Conservation (phyloP, 1,284 basidiomycete species). For the Leccinum pallidistipes region DNA sequence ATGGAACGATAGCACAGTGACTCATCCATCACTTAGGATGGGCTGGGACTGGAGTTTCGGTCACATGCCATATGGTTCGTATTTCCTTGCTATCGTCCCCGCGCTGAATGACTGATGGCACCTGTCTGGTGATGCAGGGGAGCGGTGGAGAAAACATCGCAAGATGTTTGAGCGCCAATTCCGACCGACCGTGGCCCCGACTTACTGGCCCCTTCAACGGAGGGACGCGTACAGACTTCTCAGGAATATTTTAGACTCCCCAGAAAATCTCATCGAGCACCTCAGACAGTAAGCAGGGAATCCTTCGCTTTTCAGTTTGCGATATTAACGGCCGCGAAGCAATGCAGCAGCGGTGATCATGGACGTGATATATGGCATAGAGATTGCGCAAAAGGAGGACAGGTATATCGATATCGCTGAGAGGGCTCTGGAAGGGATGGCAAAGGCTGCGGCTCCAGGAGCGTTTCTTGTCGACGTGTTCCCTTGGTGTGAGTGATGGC, state of each 20-base stretch:
- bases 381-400: slow-evolving; percentile 35
- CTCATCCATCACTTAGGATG: slow-evolving; percentile 36
- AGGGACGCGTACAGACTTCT: slow-evolving; percentile 42
- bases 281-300: slow-evolving; percentile 39
- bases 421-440: slow-evolving; percentile 37
- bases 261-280: slow-evolving; percentile 41
- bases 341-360: slow-evolving; percentile 39
- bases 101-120: background rate
- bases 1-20: background rate
- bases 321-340: slow-evolving; percentile 1
- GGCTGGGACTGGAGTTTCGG: slow-evolving; percentile 46
- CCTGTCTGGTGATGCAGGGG: slow-evolving; percentile 29
- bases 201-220: slow-evolving; percentile 37
- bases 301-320: background rate
- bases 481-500: slow-evolving; percentile 27
- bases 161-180: slow-evolving; percentile 50
- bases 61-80: slow-evolving; percentile 49
- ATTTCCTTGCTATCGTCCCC: background rate
- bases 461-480: slow-evolving; percentile 41
- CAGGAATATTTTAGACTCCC: slow-evolving; percentile 39
- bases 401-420: slow-evolving; percentile 40
- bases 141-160: slow-evolving; percentile 49
- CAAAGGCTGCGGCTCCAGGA: slow-evolving; percentile 38
- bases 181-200: slow-evolving; percentile 28
- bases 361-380: slow-evolving; percentile 41